Evolutionary conservation across 2,329 filamentous ascomycete genomes (phyloP), one percentile per base, ranked within the genome.

Genomic region (Trichoderma koningii): DNA sequence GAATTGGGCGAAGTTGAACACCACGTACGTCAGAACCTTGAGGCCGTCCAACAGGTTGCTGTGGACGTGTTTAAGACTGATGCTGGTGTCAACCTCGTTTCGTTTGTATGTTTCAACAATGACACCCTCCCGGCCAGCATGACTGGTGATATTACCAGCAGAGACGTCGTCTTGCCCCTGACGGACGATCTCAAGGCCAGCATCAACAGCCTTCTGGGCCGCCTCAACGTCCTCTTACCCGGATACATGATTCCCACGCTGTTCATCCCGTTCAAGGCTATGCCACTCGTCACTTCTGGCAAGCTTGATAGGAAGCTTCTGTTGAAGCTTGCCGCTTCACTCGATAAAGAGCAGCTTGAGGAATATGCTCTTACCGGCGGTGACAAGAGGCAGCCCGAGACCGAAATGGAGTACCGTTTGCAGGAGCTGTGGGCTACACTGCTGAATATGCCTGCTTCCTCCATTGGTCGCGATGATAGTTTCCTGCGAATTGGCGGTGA

Each of bases 401-500:
- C 55, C 28, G 9, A 44, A 7, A 66, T 66, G 56, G 66, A 68
- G 19, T 9, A 10, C 53, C 41, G 44, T 10, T 7, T 68, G 17
- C 61, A 51, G 19, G 38, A 12, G 5, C 30, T 68, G 10, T 68
- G 66, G 66, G 55, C 65, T 2, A 15, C n/a, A 7, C 19, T 64
- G 21, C 42, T 68, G 3, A 61, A 65, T 12, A 56, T 68, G 17
- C 48, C 57, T 7, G 23, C 55, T 5, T 23, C 21, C 3, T 52
- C 59, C 6, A 68, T 68, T n/a, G 62, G 67, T n/a, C 51, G 50
- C 3, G 48, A 66, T 23, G 67, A 68, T 23, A 65, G n/a, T 53
- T 68, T 68, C 28, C 44, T 68, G 14, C 34, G 48, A 23, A 67
- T 68, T 26, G 67, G 67, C 5, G 67, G 67, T 30, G 67, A 68